A percentile compares a stretch with the other conserved stretches of the same genome.
These are phyloP conservation scores for Drechslerella stenobrocha DNA, from an alignment of 2,329 filamentous ascomycete species.

Conservation along the genomic window DNA sequence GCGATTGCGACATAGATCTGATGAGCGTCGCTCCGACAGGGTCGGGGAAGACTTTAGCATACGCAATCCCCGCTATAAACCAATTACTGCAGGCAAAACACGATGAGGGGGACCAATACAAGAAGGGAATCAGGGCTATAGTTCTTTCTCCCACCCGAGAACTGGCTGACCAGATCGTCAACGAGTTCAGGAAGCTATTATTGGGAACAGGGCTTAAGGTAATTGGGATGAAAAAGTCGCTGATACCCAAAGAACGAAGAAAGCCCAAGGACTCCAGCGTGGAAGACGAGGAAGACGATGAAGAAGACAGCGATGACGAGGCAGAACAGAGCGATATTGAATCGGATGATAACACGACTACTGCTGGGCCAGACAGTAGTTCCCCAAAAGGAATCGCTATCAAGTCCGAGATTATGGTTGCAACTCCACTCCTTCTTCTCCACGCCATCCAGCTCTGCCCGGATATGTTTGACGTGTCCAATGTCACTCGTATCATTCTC, in stretches of 20 bases:
- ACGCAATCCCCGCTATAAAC: constrained; percentile 83
- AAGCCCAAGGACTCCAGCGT: constrained; percentile 41
- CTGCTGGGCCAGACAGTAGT: constrained; percentile 33
- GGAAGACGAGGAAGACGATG: constrained; percentile 54
- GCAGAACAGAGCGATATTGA: constrained; percentile 56
- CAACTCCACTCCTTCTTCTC: constrained; percentile 76
- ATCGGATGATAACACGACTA: constrained; percentile 20
- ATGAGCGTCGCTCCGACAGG: constrained; percentile 90
- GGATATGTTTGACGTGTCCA: constrained; percentile 62
- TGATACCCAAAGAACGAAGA: constrained; percentile 55
- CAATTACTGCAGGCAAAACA: constrained; percentile 61
- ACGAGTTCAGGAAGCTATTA: constrained; percentile 81
- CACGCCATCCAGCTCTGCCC: constrained; percentile 65
- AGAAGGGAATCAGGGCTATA: constrained; percentile 67
- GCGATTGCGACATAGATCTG: constrained; percentile 66
- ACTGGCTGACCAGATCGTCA: constrained; percentile 76
- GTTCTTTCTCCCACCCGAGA: constrained; percentile 78
- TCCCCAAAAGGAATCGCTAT: constrained; percentile 58
- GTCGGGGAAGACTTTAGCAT: constrained; percentile 93
- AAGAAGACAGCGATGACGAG: constrained; percentile 51
- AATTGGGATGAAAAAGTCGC: constrained; percentile 81
- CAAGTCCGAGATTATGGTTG: constrained; percentile 77
- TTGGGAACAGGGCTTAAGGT: constrained; percentile 76
- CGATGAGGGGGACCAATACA: constrained; percentile 56
- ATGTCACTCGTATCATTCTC: constrained; percentile 74